Base-by-base conservation (phyloP, 1,139 yeast genomes). In the Saccharomycopsis hybrid region DNA sequence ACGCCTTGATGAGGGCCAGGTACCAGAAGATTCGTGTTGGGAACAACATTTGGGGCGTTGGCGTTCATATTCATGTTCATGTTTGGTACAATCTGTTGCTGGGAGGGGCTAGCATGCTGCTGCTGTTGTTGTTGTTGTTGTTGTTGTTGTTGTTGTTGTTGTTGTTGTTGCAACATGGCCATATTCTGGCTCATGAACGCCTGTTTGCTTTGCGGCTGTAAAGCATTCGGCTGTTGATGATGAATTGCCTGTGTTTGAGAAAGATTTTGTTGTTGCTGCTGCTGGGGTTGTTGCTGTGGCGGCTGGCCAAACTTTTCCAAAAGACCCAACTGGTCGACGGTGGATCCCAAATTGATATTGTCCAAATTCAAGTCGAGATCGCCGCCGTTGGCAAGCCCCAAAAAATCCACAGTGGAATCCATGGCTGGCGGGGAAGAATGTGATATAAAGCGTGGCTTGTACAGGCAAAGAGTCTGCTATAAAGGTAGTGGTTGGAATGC, bases 351-450 rank as follows among this genome's bases (percentile, higher is more conserved):
- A 11, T 38, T 40, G 5, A 49, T 28, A 41, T 43, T 51, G 4
- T 47, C 51, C 8, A 50, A 41, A 13, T 45, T 45, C 11, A 50
- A 29, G 28, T 50, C 51, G 13, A 50, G 18, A 11, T 50, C 50
- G 31, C 33, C 46, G 11, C 40, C 36, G 31, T 41, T 41, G 9
- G 28, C 30, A 9, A 50, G 36, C 5, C 44, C 51, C 33, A 47
- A 38, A 29, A 47, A 50, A 30, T 50, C 51, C 37, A 47, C 43
- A 11, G 31, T 42, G 5, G 41, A 11, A 39, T 42, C 37, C 46
- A 38, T 46, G 35, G 5, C 36, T 29, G n/a, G 29, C 44, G 18
- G 18, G 18, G 18, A 18, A 18, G 18, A 18, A 18, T 18, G 18
- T 18, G 18, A 18, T 18, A 18, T 18, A 18, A 18, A 18, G 18